phyloP scores from a whole-genome alignment of 2,329 filamentous ascomycete genomes.

The Myriangium duriaei region DNA sequence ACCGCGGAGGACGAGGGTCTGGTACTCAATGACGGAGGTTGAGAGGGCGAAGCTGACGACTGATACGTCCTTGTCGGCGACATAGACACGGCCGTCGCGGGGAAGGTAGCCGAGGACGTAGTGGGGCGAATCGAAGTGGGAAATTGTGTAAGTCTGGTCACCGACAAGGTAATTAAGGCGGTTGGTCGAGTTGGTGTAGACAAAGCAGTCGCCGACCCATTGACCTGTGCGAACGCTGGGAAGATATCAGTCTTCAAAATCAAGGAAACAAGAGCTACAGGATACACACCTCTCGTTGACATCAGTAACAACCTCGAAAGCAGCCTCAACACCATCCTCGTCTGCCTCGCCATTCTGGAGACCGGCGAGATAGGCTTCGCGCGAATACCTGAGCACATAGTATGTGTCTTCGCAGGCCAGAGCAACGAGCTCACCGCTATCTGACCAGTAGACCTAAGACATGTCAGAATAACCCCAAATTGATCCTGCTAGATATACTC shows the following conservation, averaged over 20 bases:
- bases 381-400: constrained; percentile 84
- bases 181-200: constrained; percentile 96
- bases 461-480: constrained; percentile 3
- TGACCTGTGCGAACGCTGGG: constrained; percentile 75
- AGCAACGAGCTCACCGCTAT: constrained; percentile 83
- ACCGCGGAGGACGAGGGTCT: constrained; percentile 84
- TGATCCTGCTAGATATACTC: constrained; percentile 17
- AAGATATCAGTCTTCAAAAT: background rate
- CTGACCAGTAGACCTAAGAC: constrained; percentile 88
- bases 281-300: constrained; percentile 66
- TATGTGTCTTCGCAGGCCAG: constrained; percentile 91
- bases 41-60: constrained; percentile 86
- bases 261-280: background rate
- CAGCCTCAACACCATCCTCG: constrained; percentile 83
- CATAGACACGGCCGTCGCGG: constrained; percentile 86
- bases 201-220: constrained; percentile 98
- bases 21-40: constrained; percentile 87
- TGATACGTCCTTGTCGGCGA: constrained; percentile 89
- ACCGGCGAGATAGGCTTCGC: constrained; percentile 76
- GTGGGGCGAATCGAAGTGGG: constrained; percentile 90
- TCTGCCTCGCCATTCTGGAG: constrained; percentile 73
- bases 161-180: constrained; percentile 95
- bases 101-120: constrained; percentile 93
- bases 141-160: constrained; percentile 94
- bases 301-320: constrained; percentile 92